These are phyloP conservation scores for Colletotrichum spaethianum DNA, from an alignment of 2,329 filamentous ascomycete species.

Conservation along the genomic window DNA sequence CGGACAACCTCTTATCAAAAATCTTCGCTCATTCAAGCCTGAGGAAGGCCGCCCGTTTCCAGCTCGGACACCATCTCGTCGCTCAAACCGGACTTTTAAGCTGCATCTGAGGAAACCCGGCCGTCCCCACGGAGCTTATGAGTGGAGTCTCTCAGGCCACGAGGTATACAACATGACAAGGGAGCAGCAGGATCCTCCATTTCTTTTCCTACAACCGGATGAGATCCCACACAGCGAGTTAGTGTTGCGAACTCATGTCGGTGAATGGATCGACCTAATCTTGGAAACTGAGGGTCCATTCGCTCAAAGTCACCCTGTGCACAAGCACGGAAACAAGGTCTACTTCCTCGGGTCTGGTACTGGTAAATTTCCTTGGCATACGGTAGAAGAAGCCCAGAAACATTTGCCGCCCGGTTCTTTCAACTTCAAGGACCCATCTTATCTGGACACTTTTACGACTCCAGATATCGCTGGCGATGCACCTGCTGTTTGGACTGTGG, in stretches of 20 bases:
- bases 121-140: constrained; percentile 14
- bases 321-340: constrained; percentile 26
- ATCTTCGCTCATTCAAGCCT: neutral
- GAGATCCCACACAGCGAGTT: neutral
- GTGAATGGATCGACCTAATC: constrained; percentile 16
- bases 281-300: constrained; percentile 19
- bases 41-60: constrained; percentile 10
- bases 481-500: constrained; percentile 51
- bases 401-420: constrained; percentile 46
- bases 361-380: neutral
- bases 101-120: constrained; percentile 10
- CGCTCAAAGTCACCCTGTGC: neutral
- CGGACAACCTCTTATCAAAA: neutral
- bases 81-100: neutral
- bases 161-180: constrained; percentile 21
- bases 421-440: constrained; percentile 59
- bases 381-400: constrained; percentile 1
- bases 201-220: neutral
- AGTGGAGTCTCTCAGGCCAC: constrained; percentile 11
- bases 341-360: neutral
- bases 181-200: neutral
- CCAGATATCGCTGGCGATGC: constrained; percentile 18
- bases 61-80: neutral
- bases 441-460: constrained; percentile 50
- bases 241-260: neutral